Conservation (phyloP, 768 basidiomycete species). For the Macrolepiota dolichaula region DNA sequence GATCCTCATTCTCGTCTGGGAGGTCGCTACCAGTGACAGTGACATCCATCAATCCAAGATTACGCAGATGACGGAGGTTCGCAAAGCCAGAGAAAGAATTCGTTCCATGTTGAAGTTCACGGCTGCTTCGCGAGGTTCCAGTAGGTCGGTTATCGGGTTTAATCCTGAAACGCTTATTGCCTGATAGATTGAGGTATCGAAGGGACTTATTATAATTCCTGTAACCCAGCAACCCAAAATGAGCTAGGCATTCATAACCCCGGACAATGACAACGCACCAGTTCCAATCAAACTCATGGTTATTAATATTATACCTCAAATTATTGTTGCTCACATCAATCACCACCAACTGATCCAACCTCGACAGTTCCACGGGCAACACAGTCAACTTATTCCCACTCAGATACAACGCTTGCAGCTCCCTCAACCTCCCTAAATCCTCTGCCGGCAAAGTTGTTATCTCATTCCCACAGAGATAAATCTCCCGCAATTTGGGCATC, state of each 20-base stretch:
- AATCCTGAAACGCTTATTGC: constrained; percentile 95
- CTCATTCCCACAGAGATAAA: constrained; percentile 96
- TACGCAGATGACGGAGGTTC: constrained; percentile 76
- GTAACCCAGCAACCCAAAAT: not conserved
- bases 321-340: constrained; percentile 93
- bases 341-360: constrained; percentile 71
- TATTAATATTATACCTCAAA: constrained; percentile 96
- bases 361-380: constrained; percentile 85
- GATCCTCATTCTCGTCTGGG: constrained; percentile 82
- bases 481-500: constrained; percentile 68
- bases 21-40: constrained; percentile 70
- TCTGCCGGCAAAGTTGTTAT: constrained; percentile 87
- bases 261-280: constrained; percentile 54
- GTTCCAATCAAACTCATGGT: constrained; percentile 99
- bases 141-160: constrained; percentile 34
- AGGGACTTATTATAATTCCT: constrained; percentile 98
- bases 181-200: constrained; percentile 93
- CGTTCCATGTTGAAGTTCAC: constrained; percentile 26
- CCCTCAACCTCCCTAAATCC: constrained; percentile 70
- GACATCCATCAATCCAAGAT: constrained; percentile 98
- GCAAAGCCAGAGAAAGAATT: constrained; percentile 78
- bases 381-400: constrained; percentile 95
- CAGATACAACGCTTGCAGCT: constrained; percentile 73
- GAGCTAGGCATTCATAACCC: not conserved
- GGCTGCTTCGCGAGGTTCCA: constrained; percentile 45